These are phyloP conservation scores for Ustanciosporium gigantosporum DNA, from an alignment of 1,284 basidiomycete genomes.

Conservation along the genomic window DNA sequence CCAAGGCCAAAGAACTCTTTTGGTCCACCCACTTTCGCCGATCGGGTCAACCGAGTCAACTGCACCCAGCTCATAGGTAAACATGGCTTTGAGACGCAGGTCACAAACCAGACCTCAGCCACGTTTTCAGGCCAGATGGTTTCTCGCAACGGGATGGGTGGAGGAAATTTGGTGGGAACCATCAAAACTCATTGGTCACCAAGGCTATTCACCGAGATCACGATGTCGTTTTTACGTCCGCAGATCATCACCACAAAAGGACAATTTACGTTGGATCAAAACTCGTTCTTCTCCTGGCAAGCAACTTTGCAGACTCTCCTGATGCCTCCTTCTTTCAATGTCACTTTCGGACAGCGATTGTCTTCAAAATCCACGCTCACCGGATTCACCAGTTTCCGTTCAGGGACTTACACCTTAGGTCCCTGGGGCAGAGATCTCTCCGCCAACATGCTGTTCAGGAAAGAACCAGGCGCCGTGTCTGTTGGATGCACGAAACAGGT, in stretches of 20 bases:
- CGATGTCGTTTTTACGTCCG: conserved; percentile 63
- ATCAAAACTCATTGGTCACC: conserved; percentile 71
- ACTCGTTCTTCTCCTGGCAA: conserved; percentile 61
- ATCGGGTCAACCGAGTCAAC: conserved; percentile 37
- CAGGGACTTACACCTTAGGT: conserved; percentile 63
- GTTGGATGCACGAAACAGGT: conserved; percentile 52
- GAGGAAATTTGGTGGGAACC: conserved; percentile 67
- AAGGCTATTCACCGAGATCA: conserved; percentile 62
- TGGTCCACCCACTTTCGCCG: conserved; percentile 64
- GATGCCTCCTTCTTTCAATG: conserved; percentile 61
- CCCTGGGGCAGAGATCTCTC: conserved; percentile 61
- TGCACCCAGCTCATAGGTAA: conserved; percentile 53
- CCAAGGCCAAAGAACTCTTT: conserved; percentile 85
- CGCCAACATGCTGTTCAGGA: conserved; percentile 12
- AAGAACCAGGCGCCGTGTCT: conserved; percentile 42
- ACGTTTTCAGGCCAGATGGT: conserved; percentile 61
- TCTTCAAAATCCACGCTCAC: conserved; percentile 40
- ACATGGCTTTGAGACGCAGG: conserved; percentile 54
- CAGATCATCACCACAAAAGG: conserved; percentile 62
- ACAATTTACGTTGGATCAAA: conserved; percentile 63
- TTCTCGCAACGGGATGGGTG: conserved; percentile 61
- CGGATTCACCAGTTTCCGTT: conserved; percentile 58
- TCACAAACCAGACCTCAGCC: conserved; percentile 30
- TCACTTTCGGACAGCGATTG: conserved; percentile 64
- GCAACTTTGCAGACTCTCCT: conserved; percentile 43